These are phyloP conservation scores for Collybiopsis confluens DNA, from an alignment of 768 basidiomycete genomes.

Conservation along the genomic window DNA sequence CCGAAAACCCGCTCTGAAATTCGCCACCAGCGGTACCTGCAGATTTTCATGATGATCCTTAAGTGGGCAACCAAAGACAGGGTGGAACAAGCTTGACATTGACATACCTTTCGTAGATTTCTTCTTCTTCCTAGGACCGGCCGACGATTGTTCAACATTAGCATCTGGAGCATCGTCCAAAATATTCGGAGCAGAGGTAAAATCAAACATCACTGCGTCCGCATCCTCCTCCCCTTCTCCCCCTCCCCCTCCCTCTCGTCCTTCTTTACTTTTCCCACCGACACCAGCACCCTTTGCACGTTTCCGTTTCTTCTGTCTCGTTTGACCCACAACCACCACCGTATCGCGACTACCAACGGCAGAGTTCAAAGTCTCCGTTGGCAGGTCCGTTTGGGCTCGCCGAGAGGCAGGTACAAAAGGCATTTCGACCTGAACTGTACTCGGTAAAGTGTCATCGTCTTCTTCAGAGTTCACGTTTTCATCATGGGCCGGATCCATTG, in stretches of 20 bases:
- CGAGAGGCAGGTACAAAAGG: slow-evolving; percentile 72
- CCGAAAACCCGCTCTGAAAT: slow-evolving; percentile 57
- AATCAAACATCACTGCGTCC: slow-evolving; percentile 58
- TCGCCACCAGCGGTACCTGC: neutral
- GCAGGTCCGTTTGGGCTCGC: slow-evolving; percentile 38
- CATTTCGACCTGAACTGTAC: slow-evolving; percentile 56
- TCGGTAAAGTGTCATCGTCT: neutral
- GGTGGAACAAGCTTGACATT: neutral
- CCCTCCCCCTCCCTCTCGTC: slow-evolving; percentile 18
- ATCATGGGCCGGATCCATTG: neutral
- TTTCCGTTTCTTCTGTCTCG: slow-evolving; percentile 46
- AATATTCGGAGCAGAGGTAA: slow-evolving; percentile 63
- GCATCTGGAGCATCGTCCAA: slow-evolving; percentile 61
- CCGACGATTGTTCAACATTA: slow-evolving; percentile 32
- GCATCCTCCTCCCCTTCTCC: slow-evolving; percentile 17
- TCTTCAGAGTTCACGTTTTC: neutral
- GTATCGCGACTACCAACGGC: slow-evolving; percentile 62
- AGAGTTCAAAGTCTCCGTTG: slow-evolving; percentile 15
- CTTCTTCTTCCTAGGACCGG: slow-evolving; percentile 38
- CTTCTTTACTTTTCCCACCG: slow-evolving; percentile 14
- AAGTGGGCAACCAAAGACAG: neutral
- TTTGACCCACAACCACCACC: slow-evolving; percentile 70
- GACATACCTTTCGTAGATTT: slow-evolving; percentile 38
- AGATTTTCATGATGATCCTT: neutral
- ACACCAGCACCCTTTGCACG: slow-evolving; percentile 15